Evolutionary conservation across 2,329 filamentous ascomycete species (phyloP), one percentile per base, ranked within the genome.

Genomic region (Aureobasidium melanogenum): DNA sequence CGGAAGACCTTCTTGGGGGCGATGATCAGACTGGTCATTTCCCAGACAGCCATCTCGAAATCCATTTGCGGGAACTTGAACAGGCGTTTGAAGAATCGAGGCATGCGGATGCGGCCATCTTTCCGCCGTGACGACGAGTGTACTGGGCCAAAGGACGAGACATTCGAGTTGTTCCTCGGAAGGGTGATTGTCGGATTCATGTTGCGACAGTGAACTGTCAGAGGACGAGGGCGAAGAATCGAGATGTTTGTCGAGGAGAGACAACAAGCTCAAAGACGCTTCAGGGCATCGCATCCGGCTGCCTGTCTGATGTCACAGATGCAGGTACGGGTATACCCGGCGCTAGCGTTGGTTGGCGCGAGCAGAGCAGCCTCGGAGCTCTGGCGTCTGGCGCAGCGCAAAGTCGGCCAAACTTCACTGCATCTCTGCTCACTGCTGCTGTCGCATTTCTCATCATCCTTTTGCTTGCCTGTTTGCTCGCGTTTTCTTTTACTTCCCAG

Each of bases 51-150:
- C 79, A 87, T 86, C 70, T 88, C 85, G 70, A 88, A 88, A 76
- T 88, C 85, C 85, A 88, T 88, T 67, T 87, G 85, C 12, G 85
- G 84, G 69, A 88, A 88, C 72, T 88, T 88, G 79, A 88, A 87
- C 54, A 88, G 75, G 62, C 84, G 79, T 69, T 85, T 84, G 76
- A 87, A 86, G 78, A 87, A 86, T 66, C 83, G 82, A 65, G 84
- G 84, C 79, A 86, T 83, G 48, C 82, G 80, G 68, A 85, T 73
- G 63, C 74, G 81, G 60, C 76, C 76, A 32, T 65, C 43, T 63
- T 80, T 77, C 64, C 75, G 75, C 43, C 67, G 67, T 26, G 66
- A 65, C 4, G 69, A 68, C 36, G 69, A 66, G 63, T 80, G 76
- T 2, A 80, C 79, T 48, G 75, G 72, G 62, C 80, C 82, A 64